Conservation (phyloP, 345 rosid genomes). For the Raphanus raphanistrum region DNA sequence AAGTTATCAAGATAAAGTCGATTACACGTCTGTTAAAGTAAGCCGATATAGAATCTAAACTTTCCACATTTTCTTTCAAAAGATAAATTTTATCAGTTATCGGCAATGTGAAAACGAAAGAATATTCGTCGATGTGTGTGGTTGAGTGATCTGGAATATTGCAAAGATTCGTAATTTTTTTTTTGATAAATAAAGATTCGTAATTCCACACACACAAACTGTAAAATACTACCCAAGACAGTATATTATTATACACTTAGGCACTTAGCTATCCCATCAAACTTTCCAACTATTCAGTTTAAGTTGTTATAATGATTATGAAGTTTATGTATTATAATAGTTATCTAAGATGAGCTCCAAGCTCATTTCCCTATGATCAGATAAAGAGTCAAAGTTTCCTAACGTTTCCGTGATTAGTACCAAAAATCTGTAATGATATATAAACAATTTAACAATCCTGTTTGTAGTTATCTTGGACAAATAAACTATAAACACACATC, state of each 20-base stretch:
- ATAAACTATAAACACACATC: too few species aligned
- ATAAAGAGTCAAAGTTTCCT: too few species aligned
- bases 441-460: too few species aligned
- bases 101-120: background rate
- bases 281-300: background rate
- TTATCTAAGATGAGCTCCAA: background rate
- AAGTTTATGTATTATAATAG: background rate
- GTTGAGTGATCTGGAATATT: background rate
- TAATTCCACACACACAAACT: background rate
- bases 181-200: background rate
- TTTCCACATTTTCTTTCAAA: conserved; percentile 6
- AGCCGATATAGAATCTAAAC: background rate
- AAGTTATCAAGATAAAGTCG: conserved; percentile 14
- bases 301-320: background rate
- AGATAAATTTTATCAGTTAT: background rate
- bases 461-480: too few species aligned
- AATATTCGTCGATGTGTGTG: background rate
- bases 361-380: too few species aligned
- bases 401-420: too few species aligned
- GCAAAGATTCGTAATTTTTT: background rate
- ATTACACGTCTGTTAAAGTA: conserved; percentile 20
- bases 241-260: too few species aligned
- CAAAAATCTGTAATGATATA: too few species aligned
- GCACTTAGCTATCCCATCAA: background rate
- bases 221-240: too few species aligned